Evolutionary conservation across 768 basidiomycete genomes (phyloP).

Genomic region (Xanthoconium purpureum): DNA sequence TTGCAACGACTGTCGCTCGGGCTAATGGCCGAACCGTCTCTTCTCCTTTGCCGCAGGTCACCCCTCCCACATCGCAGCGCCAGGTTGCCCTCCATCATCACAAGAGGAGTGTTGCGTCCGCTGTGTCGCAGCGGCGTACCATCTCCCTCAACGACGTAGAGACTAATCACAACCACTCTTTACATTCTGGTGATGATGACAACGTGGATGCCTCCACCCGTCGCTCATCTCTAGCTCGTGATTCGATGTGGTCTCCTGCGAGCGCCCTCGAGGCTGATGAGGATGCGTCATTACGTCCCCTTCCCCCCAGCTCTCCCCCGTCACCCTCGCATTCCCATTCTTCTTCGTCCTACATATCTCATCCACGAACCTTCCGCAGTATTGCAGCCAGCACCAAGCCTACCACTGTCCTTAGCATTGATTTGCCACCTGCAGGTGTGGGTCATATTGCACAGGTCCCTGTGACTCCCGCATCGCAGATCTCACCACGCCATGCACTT

Average conservation of each 20-base stretch:
- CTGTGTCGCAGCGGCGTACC: constrained; percentile 46
- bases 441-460: constrained; percentile 91
- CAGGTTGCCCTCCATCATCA: constrained; percentile 18
- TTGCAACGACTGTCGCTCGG: constrained; percentile 9
- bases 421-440: constrained; percentile 75
- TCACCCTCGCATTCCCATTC: constrained; percentile 84
- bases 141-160: constrained; percentile 65
- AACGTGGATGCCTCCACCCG: constrained; percentile 48
- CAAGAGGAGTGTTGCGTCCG: constrained; percentile 20
- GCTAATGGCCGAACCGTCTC: constrained; percentile 29
- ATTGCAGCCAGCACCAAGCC: constrained; percentile 90
- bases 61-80: constrained; percentile 23
- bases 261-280: constrained; percentile 85
- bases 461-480: constrained; percentile 50
- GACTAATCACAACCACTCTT: constrained; percentile 38
- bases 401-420: constrained; percentile 89
- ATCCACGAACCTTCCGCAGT: constrained; percentile 77
- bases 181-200: constrained; percentile 36
- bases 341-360: constrained; percentile 79
- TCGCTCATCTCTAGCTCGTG: constrained; percentile 60
- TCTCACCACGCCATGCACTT: constrained; percentile 48
- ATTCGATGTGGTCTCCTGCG: constrained; percentile 77
- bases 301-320: constrained; percentile 85
- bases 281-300: constrained; percentile 86
- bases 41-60: constrained; percentile 26